phyloP scores from a whole-genome alignment of 495 filamentous ascomycete species.

The Lophiostoma macrostomum region DNA sequence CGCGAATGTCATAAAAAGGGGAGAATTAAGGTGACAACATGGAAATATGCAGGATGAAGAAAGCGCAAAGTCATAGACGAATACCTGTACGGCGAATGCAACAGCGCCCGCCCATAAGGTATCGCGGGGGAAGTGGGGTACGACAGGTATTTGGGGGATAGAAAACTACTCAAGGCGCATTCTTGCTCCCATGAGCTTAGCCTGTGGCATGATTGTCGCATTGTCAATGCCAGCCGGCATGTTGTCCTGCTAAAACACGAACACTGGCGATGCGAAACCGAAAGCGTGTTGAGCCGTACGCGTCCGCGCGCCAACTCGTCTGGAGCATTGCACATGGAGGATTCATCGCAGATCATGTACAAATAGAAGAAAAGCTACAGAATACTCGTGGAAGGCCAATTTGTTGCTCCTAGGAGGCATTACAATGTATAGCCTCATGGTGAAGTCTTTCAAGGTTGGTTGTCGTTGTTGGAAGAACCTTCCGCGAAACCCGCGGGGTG shows the following conservation, averaged over 20 bases:
- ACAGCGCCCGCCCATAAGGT: neutral
- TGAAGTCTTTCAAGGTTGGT: no score
- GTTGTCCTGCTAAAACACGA: neutral
- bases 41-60: neutral
- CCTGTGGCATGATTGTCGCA: constrained; percentile 18
- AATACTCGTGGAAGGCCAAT: no score
- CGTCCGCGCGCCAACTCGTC: constrained; percentile 10
- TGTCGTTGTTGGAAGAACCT: no score
- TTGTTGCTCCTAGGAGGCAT: no score
- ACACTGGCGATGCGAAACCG: constrained; percentile 21
- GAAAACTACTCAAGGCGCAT: neutral
- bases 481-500: no score
- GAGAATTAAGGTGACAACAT: neutral
- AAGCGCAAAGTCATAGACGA: neutral
- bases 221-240: constrained; percentile 19
- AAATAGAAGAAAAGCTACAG: no score
- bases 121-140: neutral
- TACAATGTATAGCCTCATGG: no score
- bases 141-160: constrained; percentile 5
- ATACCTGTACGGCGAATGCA: neutral
- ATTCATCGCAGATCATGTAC: no score
- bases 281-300: constrained; percentile 9
- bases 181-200: constrained; percentile 8
- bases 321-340: neutral
- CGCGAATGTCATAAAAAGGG: neutral